Evolutionary conservation across 2,329 filamentous ascomycete genomes (phyloP), one percentile per base, ranked within the genome.

Genomic region (Fusarium sp.): DNA sequence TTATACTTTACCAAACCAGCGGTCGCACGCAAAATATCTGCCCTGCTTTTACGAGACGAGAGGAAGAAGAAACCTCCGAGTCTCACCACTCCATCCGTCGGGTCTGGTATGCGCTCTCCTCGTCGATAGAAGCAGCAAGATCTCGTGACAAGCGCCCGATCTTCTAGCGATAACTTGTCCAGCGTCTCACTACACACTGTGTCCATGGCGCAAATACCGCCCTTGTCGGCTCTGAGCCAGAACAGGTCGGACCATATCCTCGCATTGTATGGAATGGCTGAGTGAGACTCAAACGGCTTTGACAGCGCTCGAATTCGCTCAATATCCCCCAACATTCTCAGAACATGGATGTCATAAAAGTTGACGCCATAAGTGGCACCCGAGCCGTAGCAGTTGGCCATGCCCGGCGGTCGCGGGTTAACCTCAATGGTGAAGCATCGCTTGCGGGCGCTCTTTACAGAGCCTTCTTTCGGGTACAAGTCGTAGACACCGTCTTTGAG

Each of bases 381-480:
- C 7, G 67, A 57, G 18, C 65, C 63, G 11, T 69, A 39, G 27
- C 62, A 69, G 54, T 56, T 64, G 0, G 68, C 68, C 65, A 73
- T 74, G 6, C 73, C 74, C 13, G 64, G 68, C 20, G 74, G 70
- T 7, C 74, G 70, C 13, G 73, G 73, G 39, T 76, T 76, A n/a
- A 76, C 66, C 37, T 76, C 73, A 6, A 75, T 73, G 13, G 71
- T 60, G 18, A 32, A 64, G 48, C 68, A 60, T 56, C 48, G 50
- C 64, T 37, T 56, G 30, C 9, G 30, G 14, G 32, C 25, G 7
- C 2, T 18, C 16, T 30, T 39, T 5, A 11, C 9, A 16, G 41
- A 23, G 9, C 10, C 54, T 20, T 58, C 43, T 34, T 45, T 34
- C 1, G 35, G 37, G 27, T 37, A 39, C 34, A 69, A 52, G 32